Evolutionary conservation across 2,329 filamentous ascomycete genomes (phyloP).

Genomic region (Annulohypoxylon truncatum): DNA sequence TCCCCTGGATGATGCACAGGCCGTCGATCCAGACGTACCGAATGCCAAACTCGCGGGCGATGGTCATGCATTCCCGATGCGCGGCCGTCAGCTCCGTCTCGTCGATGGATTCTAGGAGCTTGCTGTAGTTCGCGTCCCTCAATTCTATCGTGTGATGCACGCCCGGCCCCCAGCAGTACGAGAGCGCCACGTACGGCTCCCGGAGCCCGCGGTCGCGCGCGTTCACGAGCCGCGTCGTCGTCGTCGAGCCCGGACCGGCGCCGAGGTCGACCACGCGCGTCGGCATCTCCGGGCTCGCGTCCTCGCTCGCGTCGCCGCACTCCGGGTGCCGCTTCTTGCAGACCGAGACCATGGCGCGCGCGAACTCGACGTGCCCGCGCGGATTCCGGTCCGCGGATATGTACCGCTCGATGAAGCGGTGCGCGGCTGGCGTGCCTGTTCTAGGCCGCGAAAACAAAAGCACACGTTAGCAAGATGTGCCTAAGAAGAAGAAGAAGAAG

Average conservation of each 20-base stretch:
- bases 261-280: slow-evolving; percentile 36
- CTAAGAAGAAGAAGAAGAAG: too few relatives aligned
- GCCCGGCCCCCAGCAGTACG: slow-evolving; percentile 41
- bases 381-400: slow-evolving; percentile 18
- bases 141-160: slow-evolving; percentile 16
- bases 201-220: slow-evolving; percentile 4
- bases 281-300: slow-evolving; percentile 17
- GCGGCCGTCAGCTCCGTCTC: slow-evolving; percentile 33
- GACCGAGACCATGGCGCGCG: slow-evolving; percentile 5
- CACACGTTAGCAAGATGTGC: background rate
- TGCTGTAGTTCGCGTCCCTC: slow-evolving; percentile 20
- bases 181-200: slow-evolving; percentile 40
- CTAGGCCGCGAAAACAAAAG: background rate
- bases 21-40: slow-evolving; percentile 38
- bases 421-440: slow-evolving; percentile 31
- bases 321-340: slow-evolving; percentile 25
- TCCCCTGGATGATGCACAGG: slow-evolving; percentile 37
- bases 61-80: slow-evolving; percentile 30
- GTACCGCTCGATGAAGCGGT: slow-evolving; percentile 17
- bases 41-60: slow-evolving; percentile 35
- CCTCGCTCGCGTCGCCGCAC: slow-evolving; percentile 11
- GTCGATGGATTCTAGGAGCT: slow-evolving; percentile 26
- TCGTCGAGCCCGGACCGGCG: background rate
- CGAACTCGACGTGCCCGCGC: slow-evolving; percentile 23
- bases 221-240: slow-evolving; percentile 29